These are phyloP conservation scores for Cordyceps cicadae DNA, from an alignment of 2,329 filamentous ascomycete genomes.

Conservation along the genomic window DNA sequence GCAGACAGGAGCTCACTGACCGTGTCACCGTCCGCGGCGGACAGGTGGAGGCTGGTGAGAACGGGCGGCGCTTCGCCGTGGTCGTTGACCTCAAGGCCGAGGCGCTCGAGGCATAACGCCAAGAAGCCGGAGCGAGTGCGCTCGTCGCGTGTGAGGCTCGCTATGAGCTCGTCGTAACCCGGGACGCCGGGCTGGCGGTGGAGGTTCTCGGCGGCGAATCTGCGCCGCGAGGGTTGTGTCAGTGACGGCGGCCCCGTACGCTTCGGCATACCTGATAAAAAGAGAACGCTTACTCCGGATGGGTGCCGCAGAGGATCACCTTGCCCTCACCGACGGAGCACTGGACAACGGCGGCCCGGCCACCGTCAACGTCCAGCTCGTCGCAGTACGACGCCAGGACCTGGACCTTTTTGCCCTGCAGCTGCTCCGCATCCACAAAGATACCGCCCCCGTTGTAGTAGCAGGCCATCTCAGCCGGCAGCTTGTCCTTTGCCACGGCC, in stretches of 20 bases:
- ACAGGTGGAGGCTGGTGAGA: constrained; percentile 75
- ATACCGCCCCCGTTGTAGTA: constrained; percentile 96
- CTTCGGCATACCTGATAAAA: background rate
- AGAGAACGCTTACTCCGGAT: constrained; percentile 63
- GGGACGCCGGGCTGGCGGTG: constrained; percentile 57
- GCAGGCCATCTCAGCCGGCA: constrained; percentile 57
- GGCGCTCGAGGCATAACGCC: constrained; percentile 67
- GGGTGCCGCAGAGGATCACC: constrained; percentile 74
- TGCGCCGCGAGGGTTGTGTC: constrained; percentile 27
- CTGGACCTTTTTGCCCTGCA: constrained; percentile 59
- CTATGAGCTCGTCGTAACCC: constrained; percentile 62
- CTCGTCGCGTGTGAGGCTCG: constrained; percentile 61
- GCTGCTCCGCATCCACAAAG: constrained; percentile 69
- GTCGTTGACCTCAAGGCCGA: constrained; percentile 71
- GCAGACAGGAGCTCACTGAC: constrained; percentile 60
- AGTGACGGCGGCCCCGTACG: background rate
- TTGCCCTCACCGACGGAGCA: constrained; percentile 74
- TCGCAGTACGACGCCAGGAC: constrained; percentile 75
- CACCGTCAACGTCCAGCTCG: constrained; percentile 66
- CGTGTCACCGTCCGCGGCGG: constrained; percentile 55
- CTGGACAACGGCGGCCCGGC: constrained; percentile 73
- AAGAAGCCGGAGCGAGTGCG: constrained; percentile 64
- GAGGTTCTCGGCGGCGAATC: constrained; percentile 76
- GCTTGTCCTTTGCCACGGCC: constrained; percentile 44
- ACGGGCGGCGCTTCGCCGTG: constrained; percentile 64